Conservation (phyloP, 208 protist genomes). For the Acanthamoeba lenticulata region DNA sequence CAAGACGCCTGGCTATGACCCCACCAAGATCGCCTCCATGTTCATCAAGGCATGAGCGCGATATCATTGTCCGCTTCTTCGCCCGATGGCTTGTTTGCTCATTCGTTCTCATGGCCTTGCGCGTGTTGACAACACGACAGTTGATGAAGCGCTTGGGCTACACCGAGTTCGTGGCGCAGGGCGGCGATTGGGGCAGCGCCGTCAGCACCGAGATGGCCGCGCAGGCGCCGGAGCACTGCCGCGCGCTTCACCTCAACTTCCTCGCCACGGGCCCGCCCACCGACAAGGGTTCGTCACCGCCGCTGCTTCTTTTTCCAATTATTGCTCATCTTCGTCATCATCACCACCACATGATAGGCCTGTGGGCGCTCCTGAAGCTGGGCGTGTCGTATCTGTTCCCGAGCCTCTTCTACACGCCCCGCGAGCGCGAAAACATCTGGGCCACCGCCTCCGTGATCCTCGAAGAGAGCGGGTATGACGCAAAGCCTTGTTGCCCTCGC, state of each 20-base stretch:
- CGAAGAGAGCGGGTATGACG: background rate
- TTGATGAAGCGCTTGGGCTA: background rate
- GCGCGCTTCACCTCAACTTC: constrained; percentile 54
- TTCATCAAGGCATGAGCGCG: background rate
- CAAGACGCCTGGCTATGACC: constrained; percentile 21
- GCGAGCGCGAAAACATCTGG: background rate
- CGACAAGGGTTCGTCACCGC: background rate
- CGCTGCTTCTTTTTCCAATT: background rate
- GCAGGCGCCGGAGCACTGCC: constrained; percentile 11
- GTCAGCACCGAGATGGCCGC: constrained; percentile 6
- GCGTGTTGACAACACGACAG: too few species aligned
- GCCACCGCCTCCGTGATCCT: background rate
- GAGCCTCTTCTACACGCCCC: background rate
- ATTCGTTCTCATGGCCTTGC: too few species aligned
- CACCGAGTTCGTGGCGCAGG: background rate
- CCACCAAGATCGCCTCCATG: background rate
- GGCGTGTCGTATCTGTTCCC: background rate
- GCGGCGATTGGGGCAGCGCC: constrained; percentile 49
- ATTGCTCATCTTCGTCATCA: background rate
- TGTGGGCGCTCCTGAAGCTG: background rate
- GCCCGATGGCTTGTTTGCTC: too few species aligned
- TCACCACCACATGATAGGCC: background rate
- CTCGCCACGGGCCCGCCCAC: background rate
- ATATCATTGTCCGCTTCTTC: background rate
- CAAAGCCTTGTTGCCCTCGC: background rate